phyloP scores from a whole-genome alignment of 768 basidiomycete species.

The Crepidotus variabilis region DNA sequence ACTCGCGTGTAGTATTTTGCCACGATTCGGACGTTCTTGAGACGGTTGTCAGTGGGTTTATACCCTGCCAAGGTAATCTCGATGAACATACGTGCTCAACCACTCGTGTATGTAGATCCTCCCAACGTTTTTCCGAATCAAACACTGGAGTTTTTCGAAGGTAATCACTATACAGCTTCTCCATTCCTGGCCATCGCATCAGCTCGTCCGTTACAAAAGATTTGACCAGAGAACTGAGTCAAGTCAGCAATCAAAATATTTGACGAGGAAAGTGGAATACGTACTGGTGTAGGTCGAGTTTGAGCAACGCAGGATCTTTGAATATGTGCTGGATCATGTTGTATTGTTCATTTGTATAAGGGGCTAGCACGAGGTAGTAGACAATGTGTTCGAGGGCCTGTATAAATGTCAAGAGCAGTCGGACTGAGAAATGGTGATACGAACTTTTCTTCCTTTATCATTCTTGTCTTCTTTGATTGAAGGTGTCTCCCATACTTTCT shows the following conservation, averaged over 20 bases:
- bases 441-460: constrained; percentile 64
- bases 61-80: neutral
- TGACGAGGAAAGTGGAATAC: constrained; percentile 10
- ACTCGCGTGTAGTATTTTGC: constrained; percentile 95
- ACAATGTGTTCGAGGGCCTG: constrained; percentile 94
- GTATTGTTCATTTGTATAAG: constrained; percentile 95
- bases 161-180: constrained; percentile 80
- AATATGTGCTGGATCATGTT: constrained; percentile 92
- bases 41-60: constrained; percentile 5
- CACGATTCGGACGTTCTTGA: constrained; percentile 92
- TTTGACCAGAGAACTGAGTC: constrained; percentile 86
- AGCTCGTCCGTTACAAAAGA: constrained; percentile 90
- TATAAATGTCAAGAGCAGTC: constrained; percentile 5
- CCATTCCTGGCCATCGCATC: constrained; percentile 97
- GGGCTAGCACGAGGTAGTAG: constrained; percentile 89
- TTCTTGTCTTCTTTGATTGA: constrained; percentile 82
- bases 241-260: constrained; percentile 13
- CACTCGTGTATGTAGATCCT: constrained; percentile 91
- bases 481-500: constrained; percentile 97
- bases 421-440: constrained; percentile 19
- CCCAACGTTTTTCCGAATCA: constrained; percentile 76
- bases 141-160: constrained; percentile 82
- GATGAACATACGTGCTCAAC: constrained; percentile 83
- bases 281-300: constrained; percentile 84
- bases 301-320: constrained; percentile 71